A percentile compares a stretch with the other conserved stretches of the same genome.
Conservation (phyloP, 2,329 filamentous ascomycete genomes). For the Graphilbum sp. region DNA sequence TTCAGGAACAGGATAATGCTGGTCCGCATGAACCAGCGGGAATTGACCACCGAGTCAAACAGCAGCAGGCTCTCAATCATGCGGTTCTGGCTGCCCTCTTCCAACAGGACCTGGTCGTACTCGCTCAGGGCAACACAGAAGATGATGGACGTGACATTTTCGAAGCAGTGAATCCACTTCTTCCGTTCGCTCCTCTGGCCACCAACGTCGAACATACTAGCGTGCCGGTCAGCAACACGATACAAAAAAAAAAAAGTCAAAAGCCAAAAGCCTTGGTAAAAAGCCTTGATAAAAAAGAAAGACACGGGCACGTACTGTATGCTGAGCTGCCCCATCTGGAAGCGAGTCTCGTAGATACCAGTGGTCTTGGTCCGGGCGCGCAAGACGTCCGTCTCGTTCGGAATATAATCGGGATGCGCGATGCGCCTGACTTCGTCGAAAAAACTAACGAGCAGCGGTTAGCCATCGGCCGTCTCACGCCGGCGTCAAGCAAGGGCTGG, state of each 20-base stretch:
- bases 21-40: conserved; percentile 96
- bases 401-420: conserved; percentile 69
- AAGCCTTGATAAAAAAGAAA: neutral
- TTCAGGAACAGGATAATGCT: conserved; percentile 98
- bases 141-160: conserved; percentile 98
- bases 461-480: neutral
- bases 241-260: neutral
- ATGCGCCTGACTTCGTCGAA: conserved; percentile 87
- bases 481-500: neutral
- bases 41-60: conserved; percentile 98
- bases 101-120: conserved; percentile 91
- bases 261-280: neutral
- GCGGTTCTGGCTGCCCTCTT: conserved; percentile 97
- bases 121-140: conserved; percentile 97
- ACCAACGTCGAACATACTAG: conserved; percentile 97
- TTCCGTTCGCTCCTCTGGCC: conserved; percentile 94
- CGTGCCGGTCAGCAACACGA: neutral
- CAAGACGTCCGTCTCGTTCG: conserved; percentile 86
- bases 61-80: conserved; percentile 98
- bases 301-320: conserved; percentile 61
- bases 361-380: conserved; percentile 95
- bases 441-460: conserved; percentile 45
- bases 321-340: conserved; percentile 95
- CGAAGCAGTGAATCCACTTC: conserved; percentile 99
- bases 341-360: conserved; percentile 96